These are phyloP conservation scores for Podospora conica DNA, from an alignment of 495 filamentous ascomycete genomes.

Conservation along the genomic window DNA sequence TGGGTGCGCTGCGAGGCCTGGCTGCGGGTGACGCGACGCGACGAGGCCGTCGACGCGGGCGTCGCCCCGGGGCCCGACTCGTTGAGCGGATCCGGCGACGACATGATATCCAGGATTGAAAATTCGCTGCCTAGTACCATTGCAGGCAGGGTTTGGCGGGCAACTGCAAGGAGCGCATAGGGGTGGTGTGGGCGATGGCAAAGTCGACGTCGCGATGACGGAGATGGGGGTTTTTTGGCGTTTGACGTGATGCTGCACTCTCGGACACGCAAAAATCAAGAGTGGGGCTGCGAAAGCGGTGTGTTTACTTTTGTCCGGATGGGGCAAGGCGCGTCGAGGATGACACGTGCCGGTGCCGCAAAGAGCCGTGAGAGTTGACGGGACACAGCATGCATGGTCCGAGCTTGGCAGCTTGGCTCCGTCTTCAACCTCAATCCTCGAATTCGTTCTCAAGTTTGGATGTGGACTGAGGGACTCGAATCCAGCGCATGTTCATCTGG, in stretches of 20 bases:
- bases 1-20: conserved; percentile 23
- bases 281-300: not conserved
- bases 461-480: no score
- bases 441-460: not conserved
- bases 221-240: not conserved
- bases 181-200: not conserved
- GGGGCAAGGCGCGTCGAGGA: conserved; percentile 7
- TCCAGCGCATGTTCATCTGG: no score
- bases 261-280: no score
- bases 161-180: not conserved
- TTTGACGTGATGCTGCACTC: not conserved
- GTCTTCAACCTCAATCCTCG: not conserved
- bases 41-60: conserved; percentile 17
- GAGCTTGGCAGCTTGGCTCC: not conserved
- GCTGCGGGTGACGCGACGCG: conserved; percentile 25
- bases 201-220: conserved; percentile 1
- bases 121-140: conserved; percentile 20
- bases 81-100: conserved; percentile 45
- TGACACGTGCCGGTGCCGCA: not conserved
- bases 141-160: conserved; percentile 6
- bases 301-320: conserved; percentile 20
- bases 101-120: conserved; percentile 34
- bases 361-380: no score
- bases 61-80: conserved; percentile 23
- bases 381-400: no score